phyloP scores from a whole-genome alignment of 345 rosid species.

The Lepidium africanum region DNA sequence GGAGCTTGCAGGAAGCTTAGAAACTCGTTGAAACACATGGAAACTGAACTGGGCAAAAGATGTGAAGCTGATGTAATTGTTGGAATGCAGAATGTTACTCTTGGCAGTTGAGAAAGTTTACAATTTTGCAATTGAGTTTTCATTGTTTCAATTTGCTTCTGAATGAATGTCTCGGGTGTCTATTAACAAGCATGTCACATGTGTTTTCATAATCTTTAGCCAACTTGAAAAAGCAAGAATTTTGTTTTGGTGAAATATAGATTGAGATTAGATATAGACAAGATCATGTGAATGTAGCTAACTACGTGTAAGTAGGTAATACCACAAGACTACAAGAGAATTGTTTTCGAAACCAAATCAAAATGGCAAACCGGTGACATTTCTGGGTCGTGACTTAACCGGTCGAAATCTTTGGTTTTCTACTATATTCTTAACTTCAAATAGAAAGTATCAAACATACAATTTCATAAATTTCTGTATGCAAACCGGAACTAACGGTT shows the following conservation, averaged over 20 bases:
- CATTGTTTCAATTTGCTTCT: not conserved
- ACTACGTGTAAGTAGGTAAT: not conserved
- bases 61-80: constrained; percentile 29
- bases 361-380: not conserved
- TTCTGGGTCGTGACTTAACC: not conserved
- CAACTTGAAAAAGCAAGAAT: not conserved
- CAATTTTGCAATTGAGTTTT: not conserved
- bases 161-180: not conserved
- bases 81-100: constrained; percentile 43
- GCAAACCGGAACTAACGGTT: not conserved
- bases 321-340: not conserved
- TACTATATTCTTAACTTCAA: not conserved
- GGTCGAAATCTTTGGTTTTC: not conserved
- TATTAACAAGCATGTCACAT: constrained; percentile 1
- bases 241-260: constrained; percentile 1
- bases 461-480: no score
- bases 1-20: constrained; percentile 44
- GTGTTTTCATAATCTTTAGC: not conserved
- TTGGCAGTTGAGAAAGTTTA: constrained; percentile 27
- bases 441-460: no score
- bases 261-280: not conserved
- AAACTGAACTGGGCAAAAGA: constrained; percentile 30
- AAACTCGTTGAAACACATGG: constrained; percentile 40
- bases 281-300: not conserved
- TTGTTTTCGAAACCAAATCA: not conserved